Conservation (phyloP, 768 basidiomycete species). For the Boletus coccyginus region DNA sequence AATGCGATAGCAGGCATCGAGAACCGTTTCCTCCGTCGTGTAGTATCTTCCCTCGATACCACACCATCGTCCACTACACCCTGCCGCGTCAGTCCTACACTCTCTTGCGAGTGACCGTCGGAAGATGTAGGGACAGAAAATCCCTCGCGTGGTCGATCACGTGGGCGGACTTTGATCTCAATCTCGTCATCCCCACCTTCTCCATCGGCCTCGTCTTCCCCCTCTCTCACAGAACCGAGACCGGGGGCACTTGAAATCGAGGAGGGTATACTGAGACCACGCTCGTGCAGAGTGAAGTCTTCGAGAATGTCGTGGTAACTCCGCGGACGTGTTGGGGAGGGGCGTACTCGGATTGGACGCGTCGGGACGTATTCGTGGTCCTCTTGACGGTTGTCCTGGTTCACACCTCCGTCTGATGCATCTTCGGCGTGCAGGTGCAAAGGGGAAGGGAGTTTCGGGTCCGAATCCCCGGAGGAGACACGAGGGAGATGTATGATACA, state of each 20-base stretch:
- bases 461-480: constrained; percentile 17
- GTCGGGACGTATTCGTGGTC: constrained; percentile 5
- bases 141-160: not conserved
- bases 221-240: constrained; percentile 22
- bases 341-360: constrained; percentile 31
- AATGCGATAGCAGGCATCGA: constrained; percentile 75
- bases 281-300: constrained; percentile 49
- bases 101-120: constrained; percentile 6
- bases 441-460: constrained; percentile 8
- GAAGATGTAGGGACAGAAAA: not conserved
- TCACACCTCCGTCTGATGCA: not conserved
- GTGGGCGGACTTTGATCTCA: not conserved
- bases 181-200: not conserved
- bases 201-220: constrained; percentile 13
- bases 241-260: constrained; percentile 30
- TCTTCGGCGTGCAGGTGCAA: not conserved
- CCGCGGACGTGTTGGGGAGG: constrained; percentile 43
- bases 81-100: not conserved
- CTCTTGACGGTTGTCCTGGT: constrained; percentile 3
- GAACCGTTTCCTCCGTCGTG: constrained; percentile 62
- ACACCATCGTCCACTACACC: constrained; percentile 1
- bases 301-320: constrained; percentile 69
- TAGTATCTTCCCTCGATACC: constrained; percentile 55
- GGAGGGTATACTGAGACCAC: constrained; percentile 27
- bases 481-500: constrained; percentile 21